Percentiles rank a stretch among this genome's conserved stretches.
Conservation (phyloP, 1,284 basidiomycete species). For the Tausonia pullulans region DNA sequence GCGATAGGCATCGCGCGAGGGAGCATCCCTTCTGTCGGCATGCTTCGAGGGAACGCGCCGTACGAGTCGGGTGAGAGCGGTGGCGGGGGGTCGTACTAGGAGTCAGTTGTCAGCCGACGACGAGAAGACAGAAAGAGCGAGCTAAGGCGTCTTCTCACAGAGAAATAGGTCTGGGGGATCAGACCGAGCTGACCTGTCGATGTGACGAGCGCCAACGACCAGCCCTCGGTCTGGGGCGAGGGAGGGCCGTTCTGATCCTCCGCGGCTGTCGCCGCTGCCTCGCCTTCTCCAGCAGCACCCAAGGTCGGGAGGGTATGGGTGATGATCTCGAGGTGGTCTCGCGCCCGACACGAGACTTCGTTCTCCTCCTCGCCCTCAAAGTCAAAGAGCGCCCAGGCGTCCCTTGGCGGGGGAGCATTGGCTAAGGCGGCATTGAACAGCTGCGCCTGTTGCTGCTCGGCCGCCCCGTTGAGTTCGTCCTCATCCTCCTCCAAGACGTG, state of each 20-base stretch:
- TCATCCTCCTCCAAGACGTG: neutral
- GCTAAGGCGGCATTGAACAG: neutral
- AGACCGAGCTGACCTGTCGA: neutral
- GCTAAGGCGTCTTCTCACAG: neutral
- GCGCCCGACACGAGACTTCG: conserved; percentile 1
- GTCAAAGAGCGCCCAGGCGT: conserved; percentile 6
- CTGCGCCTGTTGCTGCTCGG: neutral
- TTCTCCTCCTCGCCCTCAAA: conserved; percentile 2
- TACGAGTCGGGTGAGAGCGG: neutral
- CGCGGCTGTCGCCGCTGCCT: neutral
- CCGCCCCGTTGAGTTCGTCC: neutral
- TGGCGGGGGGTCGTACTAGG: neutral
- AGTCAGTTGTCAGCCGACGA: too few species aligned
- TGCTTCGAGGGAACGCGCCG: neutral
- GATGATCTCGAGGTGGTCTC: neutral
- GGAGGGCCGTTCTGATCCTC: neutral
- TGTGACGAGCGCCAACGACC: conserved; percentile 1
- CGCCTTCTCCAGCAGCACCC: too few species aligned
- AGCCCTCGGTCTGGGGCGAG: neutral
- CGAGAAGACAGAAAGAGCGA: neutral
- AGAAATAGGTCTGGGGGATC: conserved; percentile 6
- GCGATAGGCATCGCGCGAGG: neutral
- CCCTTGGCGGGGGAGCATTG: neutral
- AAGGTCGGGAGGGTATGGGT: neutral
- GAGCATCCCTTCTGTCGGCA: neutral